Evolutionary conservation across 2,329 filamentous ascomycete species (phyloP), one percentile per base, ranked within the genome.

Genomic region (Thyridium curvatum): DNA sequence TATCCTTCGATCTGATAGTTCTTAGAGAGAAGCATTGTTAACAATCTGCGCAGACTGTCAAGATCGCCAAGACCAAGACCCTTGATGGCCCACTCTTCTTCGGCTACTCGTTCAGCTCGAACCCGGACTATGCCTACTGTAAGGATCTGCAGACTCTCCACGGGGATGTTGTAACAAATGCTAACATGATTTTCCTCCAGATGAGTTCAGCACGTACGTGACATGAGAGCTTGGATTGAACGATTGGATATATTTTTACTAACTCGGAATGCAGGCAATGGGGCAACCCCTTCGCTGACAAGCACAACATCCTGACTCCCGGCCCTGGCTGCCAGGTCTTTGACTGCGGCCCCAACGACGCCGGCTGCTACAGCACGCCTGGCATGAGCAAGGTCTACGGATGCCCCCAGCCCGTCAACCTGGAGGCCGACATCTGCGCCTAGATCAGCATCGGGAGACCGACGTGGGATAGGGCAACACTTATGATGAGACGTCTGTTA

Each of bases 91-190:
- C 62, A 2, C 56, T 68, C 5, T 66, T 65, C 54, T 60, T 66
- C 42, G 64, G 64, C 34, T 67, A 67, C 50, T 66, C 62, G 1
- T 65, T 63, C 44, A 48, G 48, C 35, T 37, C 41, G 3, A 56
- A 54, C 46, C 58, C 59, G 5, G 44, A 64, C 51, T 57, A 60
- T 30, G 59, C 56, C 38, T 67, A 65, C 52, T 68, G 61, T 64
- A 44, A 53, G 61, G n/a, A n/a, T 52, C 26, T 18, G 14, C 10
- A 14, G 12, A 14, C 14, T 10, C 18, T 17, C 10, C 9, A 12
- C 4, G 32, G 14, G 21, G 38, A 35, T 37, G 16, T 31, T 15
- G n/a, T 12, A 32, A 14, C 7, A 3, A 34, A 28, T 13, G 41
- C 43, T 13, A 45, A 16, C 39, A 43, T 26, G 21, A 35, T 10